phyloP scores from a whole-genome alignment of 352 stramenopile species.

The Globisporangium irregulare region DNA sequence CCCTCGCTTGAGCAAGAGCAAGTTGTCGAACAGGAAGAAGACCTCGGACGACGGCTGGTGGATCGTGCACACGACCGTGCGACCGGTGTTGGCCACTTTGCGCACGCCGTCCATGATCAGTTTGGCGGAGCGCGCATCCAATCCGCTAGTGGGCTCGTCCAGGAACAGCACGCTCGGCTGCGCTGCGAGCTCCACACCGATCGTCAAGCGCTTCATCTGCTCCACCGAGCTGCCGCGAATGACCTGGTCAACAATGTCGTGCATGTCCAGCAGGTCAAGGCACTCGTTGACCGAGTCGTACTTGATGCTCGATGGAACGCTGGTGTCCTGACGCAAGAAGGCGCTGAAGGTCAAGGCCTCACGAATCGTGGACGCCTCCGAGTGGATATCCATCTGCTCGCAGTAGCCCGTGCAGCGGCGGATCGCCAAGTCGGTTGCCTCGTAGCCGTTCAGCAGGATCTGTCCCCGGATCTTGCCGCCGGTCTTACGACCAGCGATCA shows the following conservation, averaged over 20 bases:
- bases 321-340: constrained; percentile 38
- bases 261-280: constrained; percentile 61
- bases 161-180: constrained; percentile 87
- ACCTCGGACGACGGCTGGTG: constrained; percentile 91
- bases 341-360: constrained; percentile 84
- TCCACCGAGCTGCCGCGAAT: constrained; percentile 58
- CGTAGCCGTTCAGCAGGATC: constrained; percentile 78
- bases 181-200: constrained; percentile 90
- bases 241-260: constrained; percentile 58
- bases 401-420: constrained; percentile 24
- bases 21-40: constrained; percentile 87
- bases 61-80: constrained; percentile 90
- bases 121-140: constrained; percentile 86
- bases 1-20: constrained; percentile 60
- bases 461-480: constrained; percentile 63
- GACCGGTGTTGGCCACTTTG: constrained; percentile 75
- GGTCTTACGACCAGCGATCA: constrained; percentile 86
- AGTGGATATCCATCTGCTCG: constrained; percentile 78
- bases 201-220: constrained; percentile 66
- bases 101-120: constrained; percentile 87
- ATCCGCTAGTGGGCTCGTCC: constrained; percentile 87
- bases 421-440: constrained; percentile 19
- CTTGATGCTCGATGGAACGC: constrained; percentile 11
- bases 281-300: constrained; percentile 49
- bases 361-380: constrained; percentile 72